Conservation (phyloP, 495 filamentous ascomycete genomes). For the Lepidopterella palustris region DNA sequence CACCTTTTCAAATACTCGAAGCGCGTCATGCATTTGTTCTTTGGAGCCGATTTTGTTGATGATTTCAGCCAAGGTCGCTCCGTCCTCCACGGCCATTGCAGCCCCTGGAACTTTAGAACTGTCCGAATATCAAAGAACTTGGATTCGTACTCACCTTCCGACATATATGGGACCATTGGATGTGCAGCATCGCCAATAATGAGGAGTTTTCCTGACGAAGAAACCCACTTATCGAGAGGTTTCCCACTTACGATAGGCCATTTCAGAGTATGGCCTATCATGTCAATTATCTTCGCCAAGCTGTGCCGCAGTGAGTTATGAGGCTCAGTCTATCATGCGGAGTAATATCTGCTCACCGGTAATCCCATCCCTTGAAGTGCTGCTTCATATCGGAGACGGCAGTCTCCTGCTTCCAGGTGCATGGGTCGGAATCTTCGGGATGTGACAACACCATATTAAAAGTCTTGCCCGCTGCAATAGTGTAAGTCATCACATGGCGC, state of each 20-base stretch:
- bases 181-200: constrained; percentile 48
- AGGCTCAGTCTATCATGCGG: neutral
- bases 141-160: constrained; percentile 32
- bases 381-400: constrained; percentile 23
- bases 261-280: constrained; percentile 39
- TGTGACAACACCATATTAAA: constrained; percentile 33
- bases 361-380: constrained; percentile 43
- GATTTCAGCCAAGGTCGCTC: constrained; percentile 29
- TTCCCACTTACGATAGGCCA: constrained; percentile 39
- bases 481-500: constrained; percentile 27
- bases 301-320: constrained; percentile 15
- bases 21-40: constrained; percentile 1
- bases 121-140: neutral
- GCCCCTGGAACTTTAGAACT: constrained; percentile 18
- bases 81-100: constrained; percentile 42
- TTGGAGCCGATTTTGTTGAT: constrained; percentile 6
- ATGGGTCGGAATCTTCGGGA: constrained; percentile 18
- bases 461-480: constrained; percentile 17
- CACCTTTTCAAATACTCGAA: constrained; percentile 26
- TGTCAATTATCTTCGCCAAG: constrained; percentile 36
- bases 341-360: constrained; percentile 21
- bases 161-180: constrained; percentile 48
- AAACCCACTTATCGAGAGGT: constrained; percentile 34
- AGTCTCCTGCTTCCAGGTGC: constrained; percentile 23
- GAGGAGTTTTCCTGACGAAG: constrained; percentile 28